phyloP scores from a whole-genome alignment of 1,284 basidiomycete genomes.

The Ceratobasidium sp. region DNA sequence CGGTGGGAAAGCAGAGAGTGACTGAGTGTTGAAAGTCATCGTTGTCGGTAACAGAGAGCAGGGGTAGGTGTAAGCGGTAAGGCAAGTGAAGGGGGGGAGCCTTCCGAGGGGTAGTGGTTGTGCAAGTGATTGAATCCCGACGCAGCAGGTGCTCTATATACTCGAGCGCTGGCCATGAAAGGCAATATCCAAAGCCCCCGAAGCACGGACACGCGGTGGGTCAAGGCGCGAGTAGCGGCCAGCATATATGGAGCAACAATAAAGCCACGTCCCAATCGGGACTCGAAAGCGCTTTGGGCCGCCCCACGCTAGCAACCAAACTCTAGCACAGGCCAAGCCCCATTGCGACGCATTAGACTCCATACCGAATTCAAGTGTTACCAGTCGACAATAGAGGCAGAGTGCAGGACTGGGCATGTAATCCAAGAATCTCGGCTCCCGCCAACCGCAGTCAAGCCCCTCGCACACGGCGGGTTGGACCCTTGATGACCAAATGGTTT shows the following conservation, averaged over 20 bases:
- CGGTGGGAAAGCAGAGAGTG: neutral
- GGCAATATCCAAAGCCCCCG: slow-evolving; percentile 20
- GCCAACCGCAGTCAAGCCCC: no score
- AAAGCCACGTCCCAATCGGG: neutral
- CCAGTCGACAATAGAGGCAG: neutral
- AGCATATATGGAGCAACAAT: slow-evolving; percentile 16
- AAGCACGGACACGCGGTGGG: slow-evolving; percentile 9
- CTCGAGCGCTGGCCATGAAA: neutral
- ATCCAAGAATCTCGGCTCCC: no score
- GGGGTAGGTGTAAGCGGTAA: neutral
- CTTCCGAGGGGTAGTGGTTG: neutral
- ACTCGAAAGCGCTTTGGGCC: neutral
- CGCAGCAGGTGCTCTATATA: neutral
- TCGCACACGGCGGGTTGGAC: no score
- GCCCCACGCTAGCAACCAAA: neutral
- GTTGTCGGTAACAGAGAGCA: neutral
- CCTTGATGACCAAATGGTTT: neutral
- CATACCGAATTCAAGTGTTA: neutral
- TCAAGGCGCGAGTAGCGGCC: neutral
- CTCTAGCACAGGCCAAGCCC: slow-evolving; percentile 3
- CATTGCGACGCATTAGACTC: neutral
- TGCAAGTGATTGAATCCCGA: neutral
- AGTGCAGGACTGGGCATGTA: neutral
- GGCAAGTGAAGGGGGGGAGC: neutral
- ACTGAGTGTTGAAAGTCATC: neutral